Evolutionary conservation across 257 asterid genomes (phyloP), one percentile per base, ranked within the genome.

Genomic region (Plantago ovata): DNA sequence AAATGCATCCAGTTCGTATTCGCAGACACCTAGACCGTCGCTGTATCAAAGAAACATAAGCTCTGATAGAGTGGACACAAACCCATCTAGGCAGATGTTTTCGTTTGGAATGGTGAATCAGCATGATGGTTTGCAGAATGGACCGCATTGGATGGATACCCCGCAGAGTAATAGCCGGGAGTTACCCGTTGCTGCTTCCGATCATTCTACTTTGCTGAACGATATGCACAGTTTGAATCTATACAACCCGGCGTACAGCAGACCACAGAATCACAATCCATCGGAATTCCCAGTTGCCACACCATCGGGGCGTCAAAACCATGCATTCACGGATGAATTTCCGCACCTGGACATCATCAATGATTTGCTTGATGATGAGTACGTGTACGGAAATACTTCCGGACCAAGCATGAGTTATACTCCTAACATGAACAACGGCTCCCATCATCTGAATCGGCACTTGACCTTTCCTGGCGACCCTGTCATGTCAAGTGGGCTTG

Each of bases 301-400:
- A 84, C 80, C 80, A 11, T 86, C 94, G 3, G 80, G 86, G 38
- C 88, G 81, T 56, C 87, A 78, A 55, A 66, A 64, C 69, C 79
- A 78, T 9, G 60, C 42, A 9, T 14, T 69, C 40, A 77, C 64
- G 0, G 93, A 84, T 21, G 87, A 77, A 6, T 77, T 77, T 52
- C 87, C 87, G 3, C 84, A 81, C 65, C 71, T 89, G 24, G 89
- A 77, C 76, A 86, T 89, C 69, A 89, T 89, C 69, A 89, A 89
- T 5, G 95, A 86, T 65, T 73, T 90, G 75, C 91, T 90, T 8
- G 95, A 87, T 19, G 96, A 90, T 12, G 96, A 84, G 60, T 79
- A 77, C 33, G 94, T 84, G 22, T 59, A 63, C 2, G 87, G 90
- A 59, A 72, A 58, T 60, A 51, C 59, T 4, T 60, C 75, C 39